Evolutionary conservation across 495 filamentous ascomycete species (phyloP).

Genomic region (Penicillium antarcticum): DNA sequence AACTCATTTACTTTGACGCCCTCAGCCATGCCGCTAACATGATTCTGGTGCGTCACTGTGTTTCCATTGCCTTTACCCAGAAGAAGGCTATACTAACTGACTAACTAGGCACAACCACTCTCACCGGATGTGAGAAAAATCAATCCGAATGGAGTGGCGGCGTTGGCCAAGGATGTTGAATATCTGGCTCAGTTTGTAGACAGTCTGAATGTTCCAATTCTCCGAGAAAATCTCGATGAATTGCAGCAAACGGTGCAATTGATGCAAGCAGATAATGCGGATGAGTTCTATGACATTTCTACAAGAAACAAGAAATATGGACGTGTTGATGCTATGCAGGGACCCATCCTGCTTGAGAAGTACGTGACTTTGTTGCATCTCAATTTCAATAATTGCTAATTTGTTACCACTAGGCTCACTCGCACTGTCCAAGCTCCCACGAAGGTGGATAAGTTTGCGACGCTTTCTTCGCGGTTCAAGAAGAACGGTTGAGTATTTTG

Average conservation of each 20-base stretch:
- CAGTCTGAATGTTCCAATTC: slow-evolving; percentile 72
- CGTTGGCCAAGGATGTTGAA: slow-evolving; percentile 76
- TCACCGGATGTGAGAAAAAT: slow-evolving; percentile 77
- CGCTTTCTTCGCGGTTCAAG: slow-evolving; percentile 69
- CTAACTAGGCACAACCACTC: slow-evolving; percentile 69
- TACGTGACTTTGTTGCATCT: slow-evolving; percentile 29
- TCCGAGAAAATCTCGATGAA: slow-evolving; percentile 85
- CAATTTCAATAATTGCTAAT: slow-evolving; percentile 33
- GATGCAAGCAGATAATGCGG: slow-evolving; percentile 82
- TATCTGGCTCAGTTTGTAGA: slow-evolving; percentile 84
- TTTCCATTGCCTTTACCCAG: background rate
- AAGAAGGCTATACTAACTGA: slow-evolving; percentile 7
- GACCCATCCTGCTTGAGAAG: slow-evolving; percentile 86
- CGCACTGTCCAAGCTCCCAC: slow-evolving; percentile 57
- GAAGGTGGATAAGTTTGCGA: slow-evolving; percentile 60
- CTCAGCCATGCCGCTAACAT: slow-evolving; percentile 83
- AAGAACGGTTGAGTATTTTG: slow-evolving; percentile 36
- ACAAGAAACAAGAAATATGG: slow-evolving; percentile 89
- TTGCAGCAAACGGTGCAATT: slow-evolving; percentile 85
- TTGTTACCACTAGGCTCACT: slow-evolving; percentile 52
- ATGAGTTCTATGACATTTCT: slow-evolving; percentile 90
- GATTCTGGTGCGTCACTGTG: slow-evolving; percentile 61
- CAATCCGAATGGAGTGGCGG: slow-evolving; percentile 77
- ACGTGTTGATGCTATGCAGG: slow-evolving; percentile 84
- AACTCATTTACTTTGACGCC: slow-evolving; percentile 96